Base-by-base conservation (phyloP, 805 yeast species). In the Teunomyces cretensis region DNA sequence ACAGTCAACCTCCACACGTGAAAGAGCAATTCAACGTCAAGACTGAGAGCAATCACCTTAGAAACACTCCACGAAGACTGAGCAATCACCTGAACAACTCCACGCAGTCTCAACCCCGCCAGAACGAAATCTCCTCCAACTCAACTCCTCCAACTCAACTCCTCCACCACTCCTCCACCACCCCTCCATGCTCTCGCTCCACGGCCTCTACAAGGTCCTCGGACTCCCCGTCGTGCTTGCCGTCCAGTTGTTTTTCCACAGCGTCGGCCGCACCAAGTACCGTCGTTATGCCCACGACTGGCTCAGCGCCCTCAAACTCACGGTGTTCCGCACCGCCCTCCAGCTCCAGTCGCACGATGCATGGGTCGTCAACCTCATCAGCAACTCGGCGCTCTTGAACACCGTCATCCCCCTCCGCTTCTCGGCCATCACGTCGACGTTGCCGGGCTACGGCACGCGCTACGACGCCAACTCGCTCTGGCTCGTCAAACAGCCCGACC, bases 391-490 rank as follows among this genome's bases (percentile, higher is more conserved):
- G 28, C 28, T 26, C 28, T 26, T 26, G 28, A 51, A 47, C 9
- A 50, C 30, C n/a, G 42, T 54, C 8, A 28, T 47, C 12, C 44
- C 47, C 5, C 16, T 30, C 17, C 19, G 35, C 12, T 19, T 13
- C 35, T 12, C 19, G 30, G 28, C 31, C 14, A 37, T 28, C 9
- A 39, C 41, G 22, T 27, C 14, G 12, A 11, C 24, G 13, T 49
- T 65, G n/a, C 66, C 67, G 1, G 61, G 61, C 6, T 71, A 58
- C 41, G 76, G 76, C 4, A 54, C 59, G 28, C 44, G 50, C 17
- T 67, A 51, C 45, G 68, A 64, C 45, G 48, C 49, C 9, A 55
- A 64, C 41, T 57, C 68, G 14, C 47, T 53, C 36, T 71, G 75
- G 75, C 47, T 70, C 12, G 65, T 54, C 7, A 61, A 61, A 43